A percentile compares a stretch with the other conserved stretches of the same genome.
Conservation (phyloP, 345 rosid species). For the Rhizophora apiculata region DNA sequence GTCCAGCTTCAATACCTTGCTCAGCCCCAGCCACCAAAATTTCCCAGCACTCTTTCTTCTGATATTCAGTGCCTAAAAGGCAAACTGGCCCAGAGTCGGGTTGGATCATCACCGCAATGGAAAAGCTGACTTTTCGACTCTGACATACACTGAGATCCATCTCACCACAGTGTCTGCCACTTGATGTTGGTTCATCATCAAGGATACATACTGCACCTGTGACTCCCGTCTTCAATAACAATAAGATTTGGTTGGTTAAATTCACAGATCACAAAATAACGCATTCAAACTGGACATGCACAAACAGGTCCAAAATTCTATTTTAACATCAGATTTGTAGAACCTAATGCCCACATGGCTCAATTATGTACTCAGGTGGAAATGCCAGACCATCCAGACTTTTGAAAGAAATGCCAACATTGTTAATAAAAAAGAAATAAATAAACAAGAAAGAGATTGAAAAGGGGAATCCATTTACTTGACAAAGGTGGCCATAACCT, state of each 20-base stretch:
- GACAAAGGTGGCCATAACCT: neutral
- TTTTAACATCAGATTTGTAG: neutral
- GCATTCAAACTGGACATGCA: slow-evolving; percentile 6
- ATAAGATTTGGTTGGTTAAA: slow-evolving; percentile 11
- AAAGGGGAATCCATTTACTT: neutral
- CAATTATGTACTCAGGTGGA: neutral
- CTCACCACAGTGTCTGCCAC: slow-evolving; percentile 85
- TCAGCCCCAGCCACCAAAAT: slow-evolving; percentile 98
- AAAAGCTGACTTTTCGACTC: slow-evolving; percentile 84
- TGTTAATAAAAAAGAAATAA: neutral
- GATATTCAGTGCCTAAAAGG: slow-evolving; percentile 92
- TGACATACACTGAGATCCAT: slow-evolving; percentile 71
- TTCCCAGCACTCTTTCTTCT: slow-evolving; percentile 96
- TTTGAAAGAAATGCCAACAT: neutral
- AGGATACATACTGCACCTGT: slow-evolving; percentile 85
- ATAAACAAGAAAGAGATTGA: neutral
- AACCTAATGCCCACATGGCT: neutral
- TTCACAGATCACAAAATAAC: slow-evolving; percentile 3
- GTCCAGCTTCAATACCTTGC: slow-evolving; percentile 99
- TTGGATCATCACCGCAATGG: slow-evolving; percentile 89
- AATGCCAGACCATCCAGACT: neutral
- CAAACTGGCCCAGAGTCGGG: slow-evolving; percentile 99
- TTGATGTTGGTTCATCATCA: slow-evolving; percentile 90
- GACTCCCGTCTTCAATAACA: slow-evolving; percentile 68
- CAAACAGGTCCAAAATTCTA: neutral